Evolutionary conservation across 2,329 filamentous ascomycete genomes (phyloP).

Genomic region (Teratosphaeria gauchensis): DNA sequence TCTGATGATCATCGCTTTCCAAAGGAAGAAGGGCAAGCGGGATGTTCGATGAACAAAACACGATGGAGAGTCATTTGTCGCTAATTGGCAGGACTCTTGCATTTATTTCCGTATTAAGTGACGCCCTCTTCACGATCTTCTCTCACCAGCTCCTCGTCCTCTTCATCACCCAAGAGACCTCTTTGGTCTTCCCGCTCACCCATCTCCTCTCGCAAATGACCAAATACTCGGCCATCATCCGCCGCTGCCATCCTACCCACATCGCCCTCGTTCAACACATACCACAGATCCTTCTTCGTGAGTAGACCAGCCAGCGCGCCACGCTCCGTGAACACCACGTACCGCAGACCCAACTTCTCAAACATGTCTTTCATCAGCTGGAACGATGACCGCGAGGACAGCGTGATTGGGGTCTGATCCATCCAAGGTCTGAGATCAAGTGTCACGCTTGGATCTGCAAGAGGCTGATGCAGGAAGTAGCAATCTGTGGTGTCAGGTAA

Average conservation of each 20-base stretch:
- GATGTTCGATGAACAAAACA: too few species aligned
- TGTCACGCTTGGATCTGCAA: constrained; percentile 65
- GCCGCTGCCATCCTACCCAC: constrained; percentile 16
- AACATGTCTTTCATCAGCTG: constrained; percentile 88
- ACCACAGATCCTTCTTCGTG: constrained; percentile 98
- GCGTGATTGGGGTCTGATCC: constrained; percentile 93
- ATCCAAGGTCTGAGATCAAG: constrained; percentile 94
- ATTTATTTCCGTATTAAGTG: not conserved
- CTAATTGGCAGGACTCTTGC: too few species aligned
- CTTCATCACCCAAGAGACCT: constrained; percentile 25
- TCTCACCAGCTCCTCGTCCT: not conserved
- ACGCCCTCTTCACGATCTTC: not conserved
- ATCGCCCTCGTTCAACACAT: constrained; percentile 71
- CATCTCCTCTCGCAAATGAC: constrained; percentile 27
- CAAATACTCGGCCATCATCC: constrained; percentile 14
- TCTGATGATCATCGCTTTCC: too few species aligned
- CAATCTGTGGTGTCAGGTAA: constrained; percentile 64
- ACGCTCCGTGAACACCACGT: constrained; percentile 76
- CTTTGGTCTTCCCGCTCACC: constrained; percentile 30
- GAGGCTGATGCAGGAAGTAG: constrained; percentile 74
- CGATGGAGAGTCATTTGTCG: too few species aligned
- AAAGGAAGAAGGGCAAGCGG: too few species aligned
- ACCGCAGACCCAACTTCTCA: constrained; percentile 83
- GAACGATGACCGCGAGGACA: constrained; percentile 66
- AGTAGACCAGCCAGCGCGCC: constrained; percentile 75